Evolutionary conservation across 1,139 yeast species (phyloP).

Genomic region (Geotrichum citri-aurantii): DNA sequence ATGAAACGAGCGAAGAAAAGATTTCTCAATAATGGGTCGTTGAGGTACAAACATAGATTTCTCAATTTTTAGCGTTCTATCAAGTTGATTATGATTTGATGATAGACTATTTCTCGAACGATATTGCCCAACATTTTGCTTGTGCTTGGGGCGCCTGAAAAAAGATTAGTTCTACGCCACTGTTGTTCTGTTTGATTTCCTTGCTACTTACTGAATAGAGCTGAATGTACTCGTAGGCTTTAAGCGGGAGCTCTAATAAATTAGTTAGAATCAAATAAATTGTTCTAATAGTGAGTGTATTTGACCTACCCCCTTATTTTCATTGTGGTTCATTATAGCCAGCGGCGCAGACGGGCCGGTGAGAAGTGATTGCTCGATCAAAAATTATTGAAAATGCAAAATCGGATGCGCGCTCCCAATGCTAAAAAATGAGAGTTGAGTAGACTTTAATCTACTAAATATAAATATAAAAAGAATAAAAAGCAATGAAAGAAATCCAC

Average conservation of each 20-base stretch:
- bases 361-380: neutral
- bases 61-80: neutral
- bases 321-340: neutral
- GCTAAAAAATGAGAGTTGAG: neutral
- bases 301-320: neutral
- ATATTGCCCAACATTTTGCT: neutral
- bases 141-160: neutral
- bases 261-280: neutral
- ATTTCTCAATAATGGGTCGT: neutral
- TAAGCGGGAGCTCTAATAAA: neutral
- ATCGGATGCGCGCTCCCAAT: neutral
- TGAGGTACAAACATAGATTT: neutral
- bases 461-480: too few species aligned
- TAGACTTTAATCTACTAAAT: neutral
- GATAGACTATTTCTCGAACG: neutral
- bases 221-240: neutral
- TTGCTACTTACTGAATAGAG: neutral
- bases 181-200: neutral
- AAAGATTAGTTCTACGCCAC: neutral
- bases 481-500: neutral
- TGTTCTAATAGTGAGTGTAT: neutral
- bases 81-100: neutral
- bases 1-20: neutral
- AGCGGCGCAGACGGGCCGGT: neutral
- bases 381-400: neutral